These are phyloP conservation scores for Linnemannia schmuckeri DNA, from an alignment of 192 early-diverging fungal species.

Conservation along the genomic window DNA sequence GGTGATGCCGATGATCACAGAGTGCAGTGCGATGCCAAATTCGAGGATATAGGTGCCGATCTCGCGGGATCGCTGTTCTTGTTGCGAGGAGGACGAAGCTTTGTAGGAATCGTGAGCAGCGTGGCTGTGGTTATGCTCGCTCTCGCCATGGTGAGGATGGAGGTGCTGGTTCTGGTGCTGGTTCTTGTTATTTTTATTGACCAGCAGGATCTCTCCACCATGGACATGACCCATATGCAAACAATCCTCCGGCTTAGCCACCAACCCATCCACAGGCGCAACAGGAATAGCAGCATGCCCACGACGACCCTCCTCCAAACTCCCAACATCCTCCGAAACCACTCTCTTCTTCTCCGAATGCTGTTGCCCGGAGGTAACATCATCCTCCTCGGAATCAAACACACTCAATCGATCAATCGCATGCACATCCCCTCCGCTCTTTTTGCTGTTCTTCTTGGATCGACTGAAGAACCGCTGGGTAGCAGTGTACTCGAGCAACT, in stretches of 20 bases:
- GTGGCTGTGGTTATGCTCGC: not conserved
- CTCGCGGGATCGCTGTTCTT: slow-evolving; percentile 41
- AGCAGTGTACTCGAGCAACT: slow-evolving; percentile 72
- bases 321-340: not conserved
- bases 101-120: not conserved
- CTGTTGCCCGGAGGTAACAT: not conserved
- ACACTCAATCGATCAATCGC: slow-evolving; percentile 10
- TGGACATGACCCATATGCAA: slow-evolving; percentile 41
- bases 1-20: slow-evolving; percentile 81
- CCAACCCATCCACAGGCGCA: not conserved
- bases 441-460: not conserved
- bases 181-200: slow-evolving; percentile 26
- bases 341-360: slow-evolving; percentile 1
- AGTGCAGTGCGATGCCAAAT: slow-evolving; percentile 84
- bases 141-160: not conserved
- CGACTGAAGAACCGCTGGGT: slow-evolving; percentile 40
- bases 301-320: slow-evolving; percentile 23
- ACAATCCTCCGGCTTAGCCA: slow-evolving; percentile 9
- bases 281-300: not conserved
- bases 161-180: slow-evolving; percentile 19
- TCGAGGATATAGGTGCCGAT: slow-evolving; percentile 80
- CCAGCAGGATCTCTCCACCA: slow-evolving; percentile 45
- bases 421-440: slow-evolving; percentile 5
- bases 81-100: slow-evolving; percentile 5
- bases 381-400: not conserved